phyloP scores from a whole-genome alignment of 768 basidiomycete genomes.

The Amanita polypyramis region DNA sequence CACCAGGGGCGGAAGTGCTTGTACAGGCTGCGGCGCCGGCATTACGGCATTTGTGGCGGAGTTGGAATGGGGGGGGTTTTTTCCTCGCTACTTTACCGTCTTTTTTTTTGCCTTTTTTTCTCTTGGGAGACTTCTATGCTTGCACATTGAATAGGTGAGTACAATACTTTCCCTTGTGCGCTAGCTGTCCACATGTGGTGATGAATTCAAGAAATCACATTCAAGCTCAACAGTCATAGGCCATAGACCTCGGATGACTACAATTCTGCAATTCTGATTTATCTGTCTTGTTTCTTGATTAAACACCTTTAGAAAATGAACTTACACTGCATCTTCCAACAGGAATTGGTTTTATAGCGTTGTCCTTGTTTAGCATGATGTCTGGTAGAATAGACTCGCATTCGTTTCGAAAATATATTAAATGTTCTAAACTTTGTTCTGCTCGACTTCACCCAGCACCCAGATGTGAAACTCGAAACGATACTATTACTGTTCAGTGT shows the following conservation, averaged over 20 bases:
- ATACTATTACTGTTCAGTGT: too few relatives aligned
- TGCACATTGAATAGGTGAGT: constrained; percentile 1
- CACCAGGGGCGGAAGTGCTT: not conserved
- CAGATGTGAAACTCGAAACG: too few relatives aligned
- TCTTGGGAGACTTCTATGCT: too few relatives aligned
- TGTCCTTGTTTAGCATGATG: not conserved
- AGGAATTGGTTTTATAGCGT: constrained; percentile 4
- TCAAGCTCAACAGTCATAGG: constrained; percentile 52
- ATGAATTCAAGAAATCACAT: constrained; percentile 47
- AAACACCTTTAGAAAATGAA: not conserved
- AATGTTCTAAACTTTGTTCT: too few relatives aligned
- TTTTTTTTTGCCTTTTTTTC: too few relatives aligned
- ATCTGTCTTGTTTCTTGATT: constrained; percentile 6
- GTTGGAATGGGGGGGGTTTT: constrained; percentile 9
- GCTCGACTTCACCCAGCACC: too few relatives aligned
- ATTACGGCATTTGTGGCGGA: constrained; percentile 14
- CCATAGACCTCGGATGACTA: constrained; percentile 37
- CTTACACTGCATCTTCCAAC: constrained; percentile 6
- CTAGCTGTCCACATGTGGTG: constrained; percentile 13
- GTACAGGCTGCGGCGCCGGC: not conserved
- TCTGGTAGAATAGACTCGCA: too few relatives aligned
- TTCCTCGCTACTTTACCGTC: constrained; percentile 3
- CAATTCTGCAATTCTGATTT: constrained; percentile 42
- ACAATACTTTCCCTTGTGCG: too few relatives aligned
- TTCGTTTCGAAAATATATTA: too few relatives aligned